phyloP scores from a whole-genome alignment of 331 rosid genomes.

The Phaseolus coccineus region DNA sequence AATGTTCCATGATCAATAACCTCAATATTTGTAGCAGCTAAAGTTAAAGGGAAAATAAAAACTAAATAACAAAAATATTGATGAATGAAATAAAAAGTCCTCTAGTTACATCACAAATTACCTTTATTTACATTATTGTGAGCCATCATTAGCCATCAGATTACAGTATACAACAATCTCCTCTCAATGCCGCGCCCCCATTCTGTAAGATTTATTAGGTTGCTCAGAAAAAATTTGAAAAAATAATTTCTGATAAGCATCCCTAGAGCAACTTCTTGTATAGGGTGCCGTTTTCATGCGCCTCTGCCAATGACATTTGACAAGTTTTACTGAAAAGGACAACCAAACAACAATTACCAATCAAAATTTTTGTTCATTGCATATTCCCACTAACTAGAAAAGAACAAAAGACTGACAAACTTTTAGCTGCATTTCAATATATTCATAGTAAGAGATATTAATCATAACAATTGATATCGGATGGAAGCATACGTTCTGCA shows the following conservation, averaged over 20 bases:
- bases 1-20: constrained; percentile 33
- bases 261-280: constrained; percentile 41
- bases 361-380: neutral
- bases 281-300: constrained; percentile 45
- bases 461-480: constrained; percentile 1
- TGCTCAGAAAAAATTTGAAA: constrained; percentile 52
- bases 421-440: neutral
- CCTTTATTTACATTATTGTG: constrained; percentile 79
- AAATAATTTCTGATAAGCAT: constrained; percentile 44
- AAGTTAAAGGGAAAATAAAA: neutral
- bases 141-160: constrained; percentile 58
- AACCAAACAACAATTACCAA: constrained; percentile 35
- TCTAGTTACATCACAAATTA: constrained; percentile 64
- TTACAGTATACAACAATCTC: constrained; percentile 61
- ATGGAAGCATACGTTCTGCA: neutral
- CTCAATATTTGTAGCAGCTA: constrained; percentile 28
- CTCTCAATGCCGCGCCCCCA: constrained; percentile 45
- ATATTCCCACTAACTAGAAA: neutral
- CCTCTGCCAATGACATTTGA: constrained; percentile 49
- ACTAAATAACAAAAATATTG: constrained; percentile 50
- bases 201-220: constrained; percentile 62
- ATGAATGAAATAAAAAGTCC: constrained; percentile 63
- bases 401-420: neutral
- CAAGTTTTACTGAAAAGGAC: constrained; percentile 54
- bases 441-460: constrained; percentile 22